These are phyloP conservation scores for Turritis glabra DNA, from an alignment of 345 rosid species.

Conservation along the genomic window DNA sequence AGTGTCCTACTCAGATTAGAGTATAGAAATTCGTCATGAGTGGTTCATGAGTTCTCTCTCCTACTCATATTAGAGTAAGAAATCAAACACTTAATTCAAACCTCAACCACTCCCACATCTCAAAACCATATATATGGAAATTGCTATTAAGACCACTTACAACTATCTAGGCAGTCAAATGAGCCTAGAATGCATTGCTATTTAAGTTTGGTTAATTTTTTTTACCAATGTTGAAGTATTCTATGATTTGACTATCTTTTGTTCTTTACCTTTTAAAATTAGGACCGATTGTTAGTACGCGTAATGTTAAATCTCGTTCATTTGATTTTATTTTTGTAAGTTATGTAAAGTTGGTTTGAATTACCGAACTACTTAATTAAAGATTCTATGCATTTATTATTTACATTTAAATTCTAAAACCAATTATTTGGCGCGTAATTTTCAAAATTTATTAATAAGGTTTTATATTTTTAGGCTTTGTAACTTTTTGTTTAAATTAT, in stretches of 20 bases:
- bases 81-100: not conserved
- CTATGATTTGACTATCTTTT: not conserved
- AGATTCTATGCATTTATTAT: too few relatives aligned
- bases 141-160: not conserved
- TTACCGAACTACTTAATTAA: too few relatives aligned
- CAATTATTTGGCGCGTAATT: not conserved
- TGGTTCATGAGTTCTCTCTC: conserved; percentile 14
- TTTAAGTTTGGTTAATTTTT: not conserved
- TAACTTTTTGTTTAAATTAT: too few relatives aligned
- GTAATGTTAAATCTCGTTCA: too few relatives aligned
- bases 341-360: too few relatives aligned
- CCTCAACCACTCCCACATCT: not conserved
- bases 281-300: not conserved
- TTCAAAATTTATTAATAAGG: not conserved
- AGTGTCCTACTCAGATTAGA: not conserved
- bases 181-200: not conserved
- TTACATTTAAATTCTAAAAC: not conserved
- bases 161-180: not conserved
- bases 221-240: not conserved
- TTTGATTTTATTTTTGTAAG: too few relatives aligned
- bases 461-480: too few relatives aligned
- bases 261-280: not conserved
- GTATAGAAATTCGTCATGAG: not conserved
- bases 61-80: conserved; percentile 11
- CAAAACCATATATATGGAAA: not conserved